Evolutionary conservation across 805 yeast genomes (phyloP).

Genomic region (Cyberlindnera sargentensis): DNA sequence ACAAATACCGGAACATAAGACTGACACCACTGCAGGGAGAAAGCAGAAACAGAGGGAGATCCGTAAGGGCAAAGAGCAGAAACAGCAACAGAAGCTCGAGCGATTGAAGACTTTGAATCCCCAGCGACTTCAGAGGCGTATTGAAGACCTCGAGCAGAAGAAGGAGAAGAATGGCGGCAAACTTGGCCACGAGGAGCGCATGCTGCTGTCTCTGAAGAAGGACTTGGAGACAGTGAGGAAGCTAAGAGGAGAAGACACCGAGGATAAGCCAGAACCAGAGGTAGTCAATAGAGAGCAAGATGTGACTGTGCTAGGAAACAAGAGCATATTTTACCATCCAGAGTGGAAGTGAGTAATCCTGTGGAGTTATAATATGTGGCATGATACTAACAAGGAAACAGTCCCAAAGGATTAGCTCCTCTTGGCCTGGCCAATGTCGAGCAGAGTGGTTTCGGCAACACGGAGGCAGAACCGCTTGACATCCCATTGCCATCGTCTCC

Average conservation of each 20-base stretch:
- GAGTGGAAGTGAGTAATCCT: conserved; percentile 39
- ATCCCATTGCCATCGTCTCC: conserved; percentile 27
- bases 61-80: conserved; percentile 20
- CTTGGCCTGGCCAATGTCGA: conserved; percentile 12
- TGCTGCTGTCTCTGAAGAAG: conserved; percentile 27
- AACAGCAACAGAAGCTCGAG: conserved; percentile 17
- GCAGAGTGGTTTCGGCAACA: neutral
- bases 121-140: conserved; percentile 12
- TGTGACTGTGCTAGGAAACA: conserved; percentile 31
- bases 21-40: conserved; percentile 12
- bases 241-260: conserved; percentile 10
- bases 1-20: too few species aligned
- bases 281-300: neutral
- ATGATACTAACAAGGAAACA: neutral
- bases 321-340: conserved; percentile 56
- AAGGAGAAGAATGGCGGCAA: conserved; percentile 30
- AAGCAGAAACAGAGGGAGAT: conserved; percentile 22
- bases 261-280: neutral
- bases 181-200: conserved; percentile 27
- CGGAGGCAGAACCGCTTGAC: conserved; percentile 14
- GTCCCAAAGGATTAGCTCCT: conserved; percentile 1
- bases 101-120: conserved; percentile 22
- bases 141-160: conserved; percentile 20
- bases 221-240: conserved; percentile 36
- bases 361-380: neutral